Evolutionary conservation across 345 rosid genomes (phyloP).

Genomic region (Lagerstroemia speciosa): DNA sequence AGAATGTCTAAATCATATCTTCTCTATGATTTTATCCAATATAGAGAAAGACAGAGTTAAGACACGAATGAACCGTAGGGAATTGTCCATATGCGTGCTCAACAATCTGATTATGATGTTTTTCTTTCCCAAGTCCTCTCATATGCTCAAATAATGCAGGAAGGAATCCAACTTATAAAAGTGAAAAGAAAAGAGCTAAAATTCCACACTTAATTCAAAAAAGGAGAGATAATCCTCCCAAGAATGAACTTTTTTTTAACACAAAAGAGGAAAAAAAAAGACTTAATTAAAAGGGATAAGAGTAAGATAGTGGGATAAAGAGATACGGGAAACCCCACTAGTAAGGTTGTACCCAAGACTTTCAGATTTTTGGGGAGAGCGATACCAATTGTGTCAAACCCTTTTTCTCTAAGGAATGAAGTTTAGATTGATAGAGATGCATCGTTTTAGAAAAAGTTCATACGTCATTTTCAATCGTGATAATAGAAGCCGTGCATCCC

Average conservation of each 20-base stretch:
- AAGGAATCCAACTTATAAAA: background rate
- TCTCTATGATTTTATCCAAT: background rate
- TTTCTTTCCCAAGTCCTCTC: background rate
- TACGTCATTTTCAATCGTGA: background rate
- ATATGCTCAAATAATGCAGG: background rate
- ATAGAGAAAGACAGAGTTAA: background rate
- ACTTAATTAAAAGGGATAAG: no score
- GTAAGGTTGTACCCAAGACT: no score
- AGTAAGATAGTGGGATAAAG: no score
- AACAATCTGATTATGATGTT: background rate
- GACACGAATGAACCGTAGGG: background rate
- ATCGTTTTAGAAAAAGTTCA: background rate
- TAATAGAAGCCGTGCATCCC: no score
- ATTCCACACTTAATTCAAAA: no score
- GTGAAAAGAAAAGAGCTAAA: no score
- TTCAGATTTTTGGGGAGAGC: no score
- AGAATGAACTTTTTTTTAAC: no score
- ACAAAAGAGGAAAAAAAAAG: background rate
- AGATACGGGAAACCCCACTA: background rate
- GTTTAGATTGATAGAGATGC: background rate
- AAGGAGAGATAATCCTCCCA: no score
- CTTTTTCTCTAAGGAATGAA: background rate
- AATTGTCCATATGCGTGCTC: background rate
- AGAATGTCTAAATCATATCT: no score
- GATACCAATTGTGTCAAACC: no score